A percentile compares a stretch with the other conserved stretches of the same genome.
phyloP scores from a whole-genome alignment of 192 early-diverging fungal genomes.

The Jimgerdemannia flammicorona region DNA sequence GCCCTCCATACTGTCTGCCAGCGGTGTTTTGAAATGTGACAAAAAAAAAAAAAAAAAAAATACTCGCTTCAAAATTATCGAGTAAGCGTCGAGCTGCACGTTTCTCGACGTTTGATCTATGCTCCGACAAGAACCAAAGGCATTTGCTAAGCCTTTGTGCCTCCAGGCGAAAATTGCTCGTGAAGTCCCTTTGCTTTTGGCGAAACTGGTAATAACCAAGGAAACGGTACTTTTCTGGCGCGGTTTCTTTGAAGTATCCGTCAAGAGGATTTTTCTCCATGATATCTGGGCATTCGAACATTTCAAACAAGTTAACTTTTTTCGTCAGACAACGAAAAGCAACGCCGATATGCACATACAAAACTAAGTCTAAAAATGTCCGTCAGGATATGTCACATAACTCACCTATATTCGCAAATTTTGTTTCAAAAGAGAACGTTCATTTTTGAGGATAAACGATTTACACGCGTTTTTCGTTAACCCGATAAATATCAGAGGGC shows the following conservation, averaged over 20 bases:
- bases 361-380: too few relatives aligned
- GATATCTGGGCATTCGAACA: background rate
- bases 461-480: too few relatives aligned
- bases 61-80: constrained; percentile 21
- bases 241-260: constrained; percentile 18
- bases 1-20: constrained; percentile 23
- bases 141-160: constrained; percentile 17
- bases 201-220: constrained; percentile 21
- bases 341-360: too few relatives aligned
- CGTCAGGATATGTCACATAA: too few relatives aligned
- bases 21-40: constrained; percentile 4
- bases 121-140: constrained; percentile 6
- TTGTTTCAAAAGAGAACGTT: too few relatives aligned
- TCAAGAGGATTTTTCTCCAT: background rate
- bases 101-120: constrained; percentile 2
- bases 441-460: too few relatives aligned
- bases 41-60: constrained; percentile 12
- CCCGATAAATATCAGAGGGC: too few relatives aligned
- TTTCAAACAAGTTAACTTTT: background rate
- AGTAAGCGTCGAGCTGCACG: background rate
- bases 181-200: constrained; percentile 17
- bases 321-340: too few relatives aligned
- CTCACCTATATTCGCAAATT: too few relatives aligned
- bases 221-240: constrained; percentile 20
- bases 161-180: constrained; percentile 16